phyloP scores from a whole-genome alignment of 495 filamentous ascomycete genomes.

The Niebla homalea region DNA sequence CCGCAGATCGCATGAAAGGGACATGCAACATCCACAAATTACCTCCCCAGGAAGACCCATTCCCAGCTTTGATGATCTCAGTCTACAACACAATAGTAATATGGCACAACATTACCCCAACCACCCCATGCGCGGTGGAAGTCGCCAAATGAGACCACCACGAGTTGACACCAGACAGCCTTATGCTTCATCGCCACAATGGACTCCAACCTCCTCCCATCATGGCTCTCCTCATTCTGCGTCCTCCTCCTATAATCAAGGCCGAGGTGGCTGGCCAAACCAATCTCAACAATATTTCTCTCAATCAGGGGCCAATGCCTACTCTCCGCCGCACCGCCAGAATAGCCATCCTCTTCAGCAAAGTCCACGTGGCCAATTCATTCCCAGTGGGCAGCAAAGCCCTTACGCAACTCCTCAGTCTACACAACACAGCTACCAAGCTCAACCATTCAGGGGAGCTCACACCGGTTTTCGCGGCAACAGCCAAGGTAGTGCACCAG shows the following conservation, averaged over 20 bases:
- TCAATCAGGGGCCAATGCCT: constrained; percentile 32
- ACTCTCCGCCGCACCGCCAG: constrained; percentile 40
- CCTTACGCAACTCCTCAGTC: constrained; percentile 38
- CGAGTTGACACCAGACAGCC: constrained; percentile 31
- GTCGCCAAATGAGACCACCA: constrained; percentile 22
- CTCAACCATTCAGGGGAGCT: constrained; percentile 39
- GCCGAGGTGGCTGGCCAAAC: constrained; percentile 44
- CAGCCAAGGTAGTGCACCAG: constrained; percentile 36
- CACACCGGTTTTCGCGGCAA: constrained; percentile 40
- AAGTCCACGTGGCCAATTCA: constrained; percentile 26
- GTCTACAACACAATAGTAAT: constrained; percentile 14
- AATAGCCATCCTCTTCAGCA: constrained; percentile 33
- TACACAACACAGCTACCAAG: constrained; percentile 35
- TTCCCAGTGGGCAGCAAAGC: constrained; percentile 37
- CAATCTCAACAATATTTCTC: constrained; percentile 41
- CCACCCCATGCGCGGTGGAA: constrained; percentile 24
- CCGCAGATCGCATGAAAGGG: constrained; percentile 9
- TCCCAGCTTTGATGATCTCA: constrained; percentile 24
- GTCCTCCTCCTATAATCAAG: constrained; percentile 51
- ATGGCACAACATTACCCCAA: constrained; percentile 24
- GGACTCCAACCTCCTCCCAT: constrained; percentile 47
- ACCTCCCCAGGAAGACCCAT: constrained; percentile 29
- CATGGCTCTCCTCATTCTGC: constrained; percentile 53
- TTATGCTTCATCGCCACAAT: constrained; percentile 45
- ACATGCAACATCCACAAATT: constrained; percentile 23